phyloP scores from a whole-genome alignment of 306 rosid species.

The Cercis canadensis region DNA sequence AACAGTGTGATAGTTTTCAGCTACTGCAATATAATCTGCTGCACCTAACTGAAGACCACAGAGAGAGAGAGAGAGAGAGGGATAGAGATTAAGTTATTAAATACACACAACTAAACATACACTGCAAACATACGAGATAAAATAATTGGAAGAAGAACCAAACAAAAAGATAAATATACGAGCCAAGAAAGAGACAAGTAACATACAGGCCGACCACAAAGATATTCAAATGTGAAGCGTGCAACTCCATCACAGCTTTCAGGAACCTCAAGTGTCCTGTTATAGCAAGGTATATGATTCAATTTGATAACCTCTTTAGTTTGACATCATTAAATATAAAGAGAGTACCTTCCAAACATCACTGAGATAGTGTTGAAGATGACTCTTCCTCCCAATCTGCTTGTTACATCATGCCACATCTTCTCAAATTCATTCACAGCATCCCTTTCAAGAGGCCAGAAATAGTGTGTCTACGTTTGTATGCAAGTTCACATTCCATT shows the following conservation, averaged over 20 bases:
- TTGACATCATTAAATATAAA: conserved; percentile 28
- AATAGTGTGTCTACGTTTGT: conserved; percentile 69
- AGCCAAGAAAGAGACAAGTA: conserved; percentile 34
- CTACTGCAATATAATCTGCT: conserved; percentile 97
- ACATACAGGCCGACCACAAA: conserved; percentile 89
- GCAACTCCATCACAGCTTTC: conserved; percentile 88
- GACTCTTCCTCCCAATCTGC: conserved; percentile 60
- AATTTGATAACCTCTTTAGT: conserved; percentile 21
- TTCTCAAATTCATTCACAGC: conserved; percentile 64
- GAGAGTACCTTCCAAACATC: conserved; percentile 90
- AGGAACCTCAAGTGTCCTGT: conserved; percentile 80
- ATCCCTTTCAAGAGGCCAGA: conserved; percentile 71
- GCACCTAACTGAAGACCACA: conserved; percentile 84
- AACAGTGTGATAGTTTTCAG: conserved; percentile 87
- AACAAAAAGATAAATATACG: neutral
- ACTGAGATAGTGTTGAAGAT: conserved; percentile 63
- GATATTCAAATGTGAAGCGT: conserved; percentile 82
- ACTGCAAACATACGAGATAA: too few species aligned
- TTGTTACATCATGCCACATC: conserved; percentile 71
- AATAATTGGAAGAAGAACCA: conserved; percentile 8
- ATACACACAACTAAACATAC: conserved; percentile 10
- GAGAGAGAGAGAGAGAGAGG: neutral
- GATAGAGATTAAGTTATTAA: neutral
- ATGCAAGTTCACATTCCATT: conserved; percentile 30
- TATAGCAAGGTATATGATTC: conserved; percentile 24